phyloP scores from a whole-genome alignment of 805 yeast species.

The Candida hungchunana region DNA sequence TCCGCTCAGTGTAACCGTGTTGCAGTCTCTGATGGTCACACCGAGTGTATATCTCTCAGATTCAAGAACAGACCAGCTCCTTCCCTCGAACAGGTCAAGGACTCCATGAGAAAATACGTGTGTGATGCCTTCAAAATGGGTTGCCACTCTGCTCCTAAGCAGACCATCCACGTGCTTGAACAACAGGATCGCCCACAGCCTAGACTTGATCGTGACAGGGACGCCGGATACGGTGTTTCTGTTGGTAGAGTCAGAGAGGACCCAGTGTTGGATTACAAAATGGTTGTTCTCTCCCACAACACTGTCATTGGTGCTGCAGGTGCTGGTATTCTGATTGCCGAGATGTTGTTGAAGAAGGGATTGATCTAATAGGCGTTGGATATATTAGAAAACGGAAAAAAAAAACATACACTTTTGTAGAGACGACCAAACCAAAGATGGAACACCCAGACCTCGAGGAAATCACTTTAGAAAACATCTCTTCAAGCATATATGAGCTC shows the following conservation, averaged over 20 bases:
- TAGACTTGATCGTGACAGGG: conserved; percentile 93
- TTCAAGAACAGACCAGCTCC: conserved; percentile 85
- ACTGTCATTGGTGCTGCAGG: conserved; percentile 99
- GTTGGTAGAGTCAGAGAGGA: conserved; percentile 95
- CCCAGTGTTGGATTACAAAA: conserved; percentile 88
- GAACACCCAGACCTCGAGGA: conserved; percentile 11
- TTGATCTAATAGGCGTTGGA: conserved; percentile 50
- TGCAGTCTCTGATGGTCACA: conserved; percentile 96
- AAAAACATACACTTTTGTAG: not conserved
- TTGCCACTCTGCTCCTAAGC: conserved; percentile 90
- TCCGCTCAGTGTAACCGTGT: conserved; percentile 97
- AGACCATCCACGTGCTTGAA: conserved; percentile 87
- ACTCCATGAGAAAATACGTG: conserved; percentile 62
- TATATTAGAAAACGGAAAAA: not conserved
- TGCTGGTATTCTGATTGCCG: conserved; percentile 94
- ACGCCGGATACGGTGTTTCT: conserved; percentile 87
- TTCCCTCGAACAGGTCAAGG: conserved; percentile 72
- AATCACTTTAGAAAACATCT: conserved; percentile 12
- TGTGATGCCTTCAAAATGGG: conserved; percentile 79
- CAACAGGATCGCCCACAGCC: conserved; percentile 96
- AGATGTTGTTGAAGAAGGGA: conserved; percentile 73
- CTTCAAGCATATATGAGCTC: conserved; percentile 21
- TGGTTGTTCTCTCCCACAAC: conserved; percentile 97
- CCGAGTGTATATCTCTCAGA: conserved; percentile 86
- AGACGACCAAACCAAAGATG: not conserved